Conservation (phyloP, 495 filamentous ascomycete species). For the Pyrenula massariospora region DNA sequence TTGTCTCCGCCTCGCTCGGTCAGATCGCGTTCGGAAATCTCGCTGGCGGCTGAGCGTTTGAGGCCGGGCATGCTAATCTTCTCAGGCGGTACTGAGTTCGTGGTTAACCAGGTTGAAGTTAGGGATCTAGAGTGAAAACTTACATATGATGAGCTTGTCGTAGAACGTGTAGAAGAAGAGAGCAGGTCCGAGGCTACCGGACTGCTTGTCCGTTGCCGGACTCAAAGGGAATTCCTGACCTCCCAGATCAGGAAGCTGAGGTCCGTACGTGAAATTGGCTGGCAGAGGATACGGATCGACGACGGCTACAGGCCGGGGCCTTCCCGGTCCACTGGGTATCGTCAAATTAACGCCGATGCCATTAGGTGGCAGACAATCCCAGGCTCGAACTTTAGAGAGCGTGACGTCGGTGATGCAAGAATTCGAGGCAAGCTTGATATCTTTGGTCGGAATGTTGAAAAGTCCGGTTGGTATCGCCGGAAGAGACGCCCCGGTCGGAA, state of each 20-base stretch:
- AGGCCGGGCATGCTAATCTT: no score
- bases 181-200: conserved; percentile 53
- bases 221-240: conserved; percentile 33
- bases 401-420: conserved; percentile 52
- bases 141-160: conserved; percentile 65
- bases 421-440: conserved; percentile 42
- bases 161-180: conserved; percentile 60
- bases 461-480: conserved; percentile 51
- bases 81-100: no score
- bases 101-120: neutral
- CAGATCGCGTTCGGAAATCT: no score
- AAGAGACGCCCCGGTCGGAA: conserved; percentile 36
- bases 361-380: conserved; percentile 46
- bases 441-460: conserved; percentile 46
- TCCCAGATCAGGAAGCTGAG: conserved; percentile 53
- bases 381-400: conserved; percentile 53
- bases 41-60: no score
- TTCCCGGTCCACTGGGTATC: conserved; percentile 17
- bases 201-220: conserved; percentile 55
- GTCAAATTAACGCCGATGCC: conserved; percentile 29
- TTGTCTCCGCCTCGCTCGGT: no score
- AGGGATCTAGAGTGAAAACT: neutral
- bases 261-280: conserved; percentile 50
- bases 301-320: neutral
- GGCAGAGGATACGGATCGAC: conserved; percentile 8